phyloP scores from a whole-genome alignment of 2,329 filamentous ascomycete genomes.

The Calonectria fujianensis region DNA sequence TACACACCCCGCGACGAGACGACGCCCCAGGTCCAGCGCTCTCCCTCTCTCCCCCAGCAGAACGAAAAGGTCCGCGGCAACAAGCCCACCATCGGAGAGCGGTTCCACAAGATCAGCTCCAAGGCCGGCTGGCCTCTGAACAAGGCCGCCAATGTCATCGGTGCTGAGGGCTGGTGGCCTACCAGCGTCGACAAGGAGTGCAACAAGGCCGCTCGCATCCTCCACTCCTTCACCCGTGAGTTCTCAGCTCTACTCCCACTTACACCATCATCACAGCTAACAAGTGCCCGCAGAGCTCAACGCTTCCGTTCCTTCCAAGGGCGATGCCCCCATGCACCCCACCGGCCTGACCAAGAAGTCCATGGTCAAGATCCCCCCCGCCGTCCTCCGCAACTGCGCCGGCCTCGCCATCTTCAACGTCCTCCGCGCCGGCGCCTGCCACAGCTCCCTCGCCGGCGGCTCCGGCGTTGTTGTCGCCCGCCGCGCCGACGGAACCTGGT shows the following conservation, averaged over 20 bases:
- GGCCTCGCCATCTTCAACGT: slow-evolving; percentile 79
- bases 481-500: slow-evolving; percentile 78
- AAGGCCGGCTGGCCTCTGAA: slow-evolving; percentile 81
- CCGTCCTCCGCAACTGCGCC: slow-evolving; percentile 72
- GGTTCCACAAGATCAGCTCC: slow-evolving; percentile 80
- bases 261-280: slow-evolving; percentile 28
- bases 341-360: slow-evolving; percentile 58
- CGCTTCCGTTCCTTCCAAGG: slow-evolving; percentile 43
- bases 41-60: slow-evolving; percentile 38
- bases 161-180: slow-evolving; percentile 85
- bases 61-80: slow-evolving; percentile 30
- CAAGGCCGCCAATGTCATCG: slow-evolving; percentile 79
- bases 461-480: slow-evolving; percentile 77
- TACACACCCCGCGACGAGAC: slow-evolving; percentile 44
- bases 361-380: slow-evolving; percentile 61
- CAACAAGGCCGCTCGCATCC: slow-evolving; percentile 84
- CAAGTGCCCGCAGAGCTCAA: slow-evolving; percentile 47
- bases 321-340: slow-evolving; percentile 56
- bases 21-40: slow-evolving; percentile 21
- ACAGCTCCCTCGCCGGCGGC: slow-evolving; percentile 74
- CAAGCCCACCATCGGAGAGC: slow-evolving; percentile 68
- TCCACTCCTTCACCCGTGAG: slow-evolving; percentile 81
- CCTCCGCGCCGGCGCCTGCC: slow-evolving; percentile 75
- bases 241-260: background rate
- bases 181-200: slow-evolving; percentile 83